These are phyloP conservation scores for Coniochaeta sp. DNA, from an alignment of 2,329 filamentous ascomycete genomes.

Conservation along the genomic window DNA sequence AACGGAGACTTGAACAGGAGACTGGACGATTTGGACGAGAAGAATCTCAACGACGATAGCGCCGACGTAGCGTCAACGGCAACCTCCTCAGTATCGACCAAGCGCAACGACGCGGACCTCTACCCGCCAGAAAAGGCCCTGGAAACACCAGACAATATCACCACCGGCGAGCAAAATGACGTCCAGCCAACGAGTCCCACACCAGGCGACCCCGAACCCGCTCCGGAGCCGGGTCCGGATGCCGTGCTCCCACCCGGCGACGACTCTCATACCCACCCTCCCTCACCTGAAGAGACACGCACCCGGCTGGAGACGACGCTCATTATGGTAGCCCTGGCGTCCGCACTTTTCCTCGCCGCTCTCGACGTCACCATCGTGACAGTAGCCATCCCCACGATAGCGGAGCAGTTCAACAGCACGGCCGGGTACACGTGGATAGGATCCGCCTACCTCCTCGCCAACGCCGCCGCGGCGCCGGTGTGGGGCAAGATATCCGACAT, in stretches of 20 bases:
- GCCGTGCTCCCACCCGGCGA: not conserved
- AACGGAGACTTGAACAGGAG: not conserved
- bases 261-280: not conserved
- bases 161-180: not conserved
- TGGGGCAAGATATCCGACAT: slow-evolving; percentile 61
- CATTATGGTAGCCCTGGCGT: slow-evolving; percentile 24
- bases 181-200: slow-evolving; percentile 2
- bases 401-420: slow-evolving; percentile 49
- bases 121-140: not conserved
- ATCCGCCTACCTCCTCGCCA: slow-evolving; percentile 63
- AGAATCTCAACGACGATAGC: not conserved
- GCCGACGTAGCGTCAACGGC: not conserved
- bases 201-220: not conserved
- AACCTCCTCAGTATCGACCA: not conserved
- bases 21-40: not conserved
- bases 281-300: slow-evolving; percentile 17
- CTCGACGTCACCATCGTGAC: slow-evolving; percentile 52
- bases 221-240: not conserved
- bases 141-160: not conserved
- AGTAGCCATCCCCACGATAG: slow-evolving; percentile 55
- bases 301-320: slow-evolving; percentile 22
- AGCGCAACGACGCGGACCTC: not conserved
- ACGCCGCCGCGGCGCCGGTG: slow-evolving; percentile 58
- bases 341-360: slow-evolving; percentile 34
- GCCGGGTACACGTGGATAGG: slow-evolving; percentile 74